Base-by-base conservation (phyloP, 805 yeast species). In the Nakazawaea peltata region DNA sequence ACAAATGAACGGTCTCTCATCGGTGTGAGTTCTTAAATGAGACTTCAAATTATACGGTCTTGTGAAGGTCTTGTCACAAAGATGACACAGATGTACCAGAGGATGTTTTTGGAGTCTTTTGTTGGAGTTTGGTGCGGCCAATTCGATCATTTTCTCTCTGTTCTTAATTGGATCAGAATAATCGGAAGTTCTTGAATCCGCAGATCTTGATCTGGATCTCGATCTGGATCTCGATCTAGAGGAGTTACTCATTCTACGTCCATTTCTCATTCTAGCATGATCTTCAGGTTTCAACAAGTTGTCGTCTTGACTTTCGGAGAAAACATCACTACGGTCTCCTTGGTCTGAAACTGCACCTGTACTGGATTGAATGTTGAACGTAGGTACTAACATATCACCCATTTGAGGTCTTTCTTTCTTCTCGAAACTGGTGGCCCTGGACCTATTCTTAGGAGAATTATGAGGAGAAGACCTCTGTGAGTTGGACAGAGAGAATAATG, bases 1-100 rank as follows among this genome's bases (percentile, higher is more conserved):
- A 56, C 94, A 83, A 6, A 74, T 65, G 49, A 74, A 83, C 5
- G 92, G 94, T 35, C 87, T 60, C 49, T 83, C 94, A 50, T 81
- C 81, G 1, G 94, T 82, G 53, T 84, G 98, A 0, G 97, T 90
- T 40, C 96, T 65, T 50, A 83, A 62, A 58, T 90, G 98, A 0
- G 95, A 84, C 46, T 90, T 85, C 45, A 90, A 64, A 52, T 92
- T 92, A 56, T 92, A 92, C 0, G 96, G 95, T 37, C 97, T 63
- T 2, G 97, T 90, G 54, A 90, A 90, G 32, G 79, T 63, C 57
- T 86, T 87, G 27, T 77, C 87, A 57, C 98, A 90, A 28, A 83
- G 58, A 40, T 78, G 77, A 55, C 97, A 90, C 2, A 81, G 81
- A 56, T 73, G 83, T 7, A 75, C 67, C 18, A 83, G 72, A 0